Percentiles rank a stretch among this genome's conserved stretches.
These are phyloP conservation scores for Carpinus viminea DNA, from an alignment of 306 rosid species.

Conservation along the genomic window DNA sequence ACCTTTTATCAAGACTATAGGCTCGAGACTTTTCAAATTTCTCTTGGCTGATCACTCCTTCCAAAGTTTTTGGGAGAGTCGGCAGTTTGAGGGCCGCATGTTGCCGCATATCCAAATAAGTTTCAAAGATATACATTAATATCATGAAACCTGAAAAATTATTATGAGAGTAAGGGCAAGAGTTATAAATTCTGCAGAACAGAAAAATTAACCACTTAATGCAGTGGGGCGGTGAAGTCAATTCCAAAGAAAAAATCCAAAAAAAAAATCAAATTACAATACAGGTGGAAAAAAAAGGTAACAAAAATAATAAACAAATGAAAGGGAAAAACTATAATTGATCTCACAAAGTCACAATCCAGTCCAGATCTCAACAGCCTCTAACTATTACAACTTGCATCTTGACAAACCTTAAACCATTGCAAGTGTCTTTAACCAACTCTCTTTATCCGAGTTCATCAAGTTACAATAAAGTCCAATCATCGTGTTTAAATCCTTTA, in stretches of 20 bases:
- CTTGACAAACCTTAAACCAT: neutral
- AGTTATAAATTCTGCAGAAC: slow-evolving; percentile 13
- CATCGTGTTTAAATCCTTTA: neutral
- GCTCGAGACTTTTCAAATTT: slow-evolving; percentile 90
- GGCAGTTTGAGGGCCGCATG: slow-evolving; percentile 80
- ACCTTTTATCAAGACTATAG: slow-evolving; percentile 97
- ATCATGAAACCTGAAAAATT: slow-evolving; percentile 78
- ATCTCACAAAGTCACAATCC: neutral
- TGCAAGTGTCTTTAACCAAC: neutral
- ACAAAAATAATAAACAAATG: neutral
- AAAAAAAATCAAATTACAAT: neutral
- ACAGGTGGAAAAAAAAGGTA: neutral
- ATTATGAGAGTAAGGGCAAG: neutral
- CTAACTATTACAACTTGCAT: neutral
- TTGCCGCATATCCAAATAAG: slow-evolving; percentile 87
- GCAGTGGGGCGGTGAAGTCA: neutral
- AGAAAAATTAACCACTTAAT: neutral
- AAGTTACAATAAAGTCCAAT: neutral
- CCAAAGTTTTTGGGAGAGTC: slow-evolving; percentile 84
- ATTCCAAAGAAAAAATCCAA: neutral
- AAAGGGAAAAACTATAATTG: neutral
- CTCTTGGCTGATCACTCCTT: slow-evolving; percentile 91
- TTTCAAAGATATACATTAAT: slow-evolving; percentile 81
- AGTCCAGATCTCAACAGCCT: neutral
- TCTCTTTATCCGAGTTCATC: neutral